These are phyloP conservation scores for Cryptococcus sp. DNA, from an alignment of 1,284 basidiomycete species.

Conservation along the genomic window DNA sequence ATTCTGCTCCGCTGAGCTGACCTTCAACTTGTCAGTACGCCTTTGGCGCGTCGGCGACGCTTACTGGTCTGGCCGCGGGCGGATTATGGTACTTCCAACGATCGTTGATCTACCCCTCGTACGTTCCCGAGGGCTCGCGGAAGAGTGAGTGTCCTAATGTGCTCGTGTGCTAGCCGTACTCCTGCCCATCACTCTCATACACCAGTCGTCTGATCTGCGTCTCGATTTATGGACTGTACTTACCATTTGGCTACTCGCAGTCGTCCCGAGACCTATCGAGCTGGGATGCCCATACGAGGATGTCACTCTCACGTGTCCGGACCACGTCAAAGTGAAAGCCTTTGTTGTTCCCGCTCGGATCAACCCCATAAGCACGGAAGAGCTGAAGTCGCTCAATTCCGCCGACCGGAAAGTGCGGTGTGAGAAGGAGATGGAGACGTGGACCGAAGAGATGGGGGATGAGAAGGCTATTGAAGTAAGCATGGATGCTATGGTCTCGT, in stretches of 20 bases:
- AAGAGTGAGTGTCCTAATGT: conserved; percentile 57
- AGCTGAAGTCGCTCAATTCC: conserved; percentile 26
- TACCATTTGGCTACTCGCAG: conserved; percentile 50
- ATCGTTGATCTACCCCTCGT: conserved; percentile 83
- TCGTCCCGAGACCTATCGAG: conserved; percentile 70
- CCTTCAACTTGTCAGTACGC: conserved; percentile 46
- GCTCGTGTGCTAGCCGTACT: background rate
- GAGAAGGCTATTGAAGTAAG: conserved; percentile 2
- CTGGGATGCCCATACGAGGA: conserved; percentile 72
- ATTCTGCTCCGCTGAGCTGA: conserved; percentile 59
- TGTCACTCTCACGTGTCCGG: conserved; percentile 66
- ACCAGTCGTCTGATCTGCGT: background rate
- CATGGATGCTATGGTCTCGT: background rate
- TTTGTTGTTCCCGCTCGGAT: conserved; percentile 61
- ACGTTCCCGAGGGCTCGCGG: conserved; percentile 81
- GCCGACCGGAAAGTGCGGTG: conserved; percentile 29
- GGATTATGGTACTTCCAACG: conserved; percentile 82
- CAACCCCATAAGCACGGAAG: conserved; percentile 23
- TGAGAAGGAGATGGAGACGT: conserved; percentile 24
- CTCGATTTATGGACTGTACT: too few species aligned
- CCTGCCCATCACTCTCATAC: background rate
- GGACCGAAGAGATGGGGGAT: conserved; percentile 19
- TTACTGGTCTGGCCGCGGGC: conserved; percentile 57
- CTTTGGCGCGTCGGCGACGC: conserved; percentile 31
- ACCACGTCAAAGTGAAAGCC: conserved; percentile 63